Percentiles rank a stretch among this genome's conserved stretches.
Evolutionary conservation across 805 yeast genomes (phyloP).

Genomic region (Clavispora santaluciae): DNA sequence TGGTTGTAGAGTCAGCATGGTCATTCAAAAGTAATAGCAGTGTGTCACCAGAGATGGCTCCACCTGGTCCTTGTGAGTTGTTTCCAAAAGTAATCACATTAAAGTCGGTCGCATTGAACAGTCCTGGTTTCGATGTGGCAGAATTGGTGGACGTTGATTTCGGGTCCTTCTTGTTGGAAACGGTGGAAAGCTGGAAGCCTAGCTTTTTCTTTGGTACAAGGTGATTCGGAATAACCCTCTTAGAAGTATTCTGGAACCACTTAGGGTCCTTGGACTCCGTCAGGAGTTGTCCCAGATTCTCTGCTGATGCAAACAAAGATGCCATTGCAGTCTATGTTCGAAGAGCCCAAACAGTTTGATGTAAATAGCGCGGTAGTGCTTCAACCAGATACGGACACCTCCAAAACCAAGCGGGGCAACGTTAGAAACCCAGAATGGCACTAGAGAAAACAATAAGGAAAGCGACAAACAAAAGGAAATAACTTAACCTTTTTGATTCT

Average conservation of each 20-base stretch:
- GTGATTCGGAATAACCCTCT: constrained; percentile 38
- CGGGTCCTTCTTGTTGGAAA: constrained; percentile 11
- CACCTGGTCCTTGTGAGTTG: constrained; percentile 15
- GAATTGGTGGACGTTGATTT: constrained; percentile 1
- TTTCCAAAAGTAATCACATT: constrained; percentile 35
- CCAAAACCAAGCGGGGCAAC: too few relatives aligned
- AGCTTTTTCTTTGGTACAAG: constrained; percentile 36
- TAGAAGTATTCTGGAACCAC: constrained; percentile 34
- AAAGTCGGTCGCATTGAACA: constrained; percentile 19
- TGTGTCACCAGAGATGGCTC: constrained; percentile 13
- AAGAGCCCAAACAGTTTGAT: neutral
- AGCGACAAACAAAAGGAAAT: too few relatives aligned
- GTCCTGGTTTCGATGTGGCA: constrained; percentile 5
- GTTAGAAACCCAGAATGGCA: too few relatives aligned
- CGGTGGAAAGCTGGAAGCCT: constrained; percentile 32
- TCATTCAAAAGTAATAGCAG: constrained; percentile 12
- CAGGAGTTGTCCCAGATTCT: neutral
- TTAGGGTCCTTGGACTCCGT: constrained; percentile 18
- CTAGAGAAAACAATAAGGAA: too few relatives aligned
- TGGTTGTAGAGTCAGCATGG: constrained; percentile 22
- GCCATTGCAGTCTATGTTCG: neutral
- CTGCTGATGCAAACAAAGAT: neutral
- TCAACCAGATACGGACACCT: neutral
- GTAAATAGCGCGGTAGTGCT: neutral
- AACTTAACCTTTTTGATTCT: too few relatives aligned